phyloP scores from a whole-genome alignment of 306 rosid genomes.

The Cicer arietinum region DNA sequence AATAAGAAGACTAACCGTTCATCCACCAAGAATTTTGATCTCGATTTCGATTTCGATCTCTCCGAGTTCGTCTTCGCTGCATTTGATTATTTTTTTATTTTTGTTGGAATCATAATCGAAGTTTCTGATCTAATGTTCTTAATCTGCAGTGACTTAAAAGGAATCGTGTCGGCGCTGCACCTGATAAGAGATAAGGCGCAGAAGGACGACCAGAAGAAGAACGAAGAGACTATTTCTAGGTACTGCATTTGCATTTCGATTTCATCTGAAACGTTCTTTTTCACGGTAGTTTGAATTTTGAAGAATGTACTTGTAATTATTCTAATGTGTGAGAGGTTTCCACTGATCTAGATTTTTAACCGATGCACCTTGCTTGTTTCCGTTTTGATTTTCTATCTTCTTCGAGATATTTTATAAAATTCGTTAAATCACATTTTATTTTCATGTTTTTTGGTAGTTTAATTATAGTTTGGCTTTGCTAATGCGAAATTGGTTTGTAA shows the following conservation, averaged over 20 bases:
- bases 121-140: not conserved
- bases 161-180: slow-evolving; percentile 81
- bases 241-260: slow-evolving; percentile 41
- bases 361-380: slow-evolving; percentile 6
- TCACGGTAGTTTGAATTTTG: not conserved
- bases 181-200: slow-evolving; percentile 85
- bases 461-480: not conserved
- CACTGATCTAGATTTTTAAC: slow-evolving; percentile 5
- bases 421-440: not conserved
- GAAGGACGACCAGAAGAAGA: slow-evolving; percentile 92
- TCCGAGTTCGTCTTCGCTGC: slow-evolving; percentile 59
- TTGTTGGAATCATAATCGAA: slow-evolving; percentile 19
- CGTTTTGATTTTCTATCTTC: slow-evolving; percentile 22
- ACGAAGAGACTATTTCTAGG: slow-evolving; percentile 94
- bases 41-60: slow-evolving; percentile 72
- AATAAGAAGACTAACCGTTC: slow-evolving; percentile 52
- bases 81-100: not conserved
- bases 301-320: slow-evolving; percentile 16
- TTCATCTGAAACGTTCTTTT: slow-evolving; percentile 23
- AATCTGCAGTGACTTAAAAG: slow-evolving; percentile 77
- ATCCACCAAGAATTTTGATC: slow-evolving; percentile 44
- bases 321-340: slow-evolving; percentile 12
- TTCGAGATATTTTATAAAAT: not conserved
- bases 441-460: not conserved
- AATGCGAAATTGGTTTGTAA: slow-evolving; percentile 28